Evolutionary conservation across 352 stramenopile genomes (phyloP).

Genomic region (Phytophthora sp.): DNA sequence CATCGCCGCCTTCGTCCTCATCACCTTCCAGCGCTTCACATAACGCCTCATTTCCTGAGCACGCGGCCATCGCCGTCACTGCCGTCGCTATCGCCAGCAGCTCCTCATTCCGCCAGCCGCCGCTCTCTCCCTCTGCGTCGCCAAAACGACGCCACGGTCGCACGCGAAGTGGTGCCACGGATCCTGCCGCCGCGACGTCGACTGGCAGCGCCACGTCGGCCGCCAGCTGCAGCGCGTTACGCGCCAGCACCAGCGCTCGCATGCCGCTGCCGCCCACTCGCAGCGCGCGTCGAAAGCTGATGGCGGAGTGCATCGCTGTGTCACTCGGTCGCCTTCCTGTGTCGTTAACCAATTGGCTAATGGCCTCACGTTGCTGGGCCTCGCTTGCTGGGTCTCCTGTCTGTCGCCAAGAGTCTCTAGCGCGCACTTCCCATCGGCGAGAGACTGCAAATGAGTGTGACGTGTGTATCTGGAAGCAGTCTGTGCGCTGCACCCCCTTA

Average conservation of each 20-base stretch:
- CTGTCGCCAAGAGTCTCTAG: conserved; percentile 7
- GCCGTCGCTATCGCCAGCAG: neutral
- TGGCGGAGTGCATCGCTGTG: neutral
- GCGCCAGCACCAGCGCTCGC: conserved; percentile 1
- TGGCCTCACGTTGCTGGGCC: conserved; percentile 4
- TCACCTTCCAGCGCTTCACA: conserved; percentile 22
- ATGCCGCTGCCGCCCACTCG: conserved; percentile 8
- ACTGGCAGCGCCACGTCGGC: neutral
- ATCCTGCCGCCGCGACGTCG: neutral
- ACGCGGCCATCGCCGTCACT: neutral
- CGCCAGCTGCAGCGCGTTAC: conserved; percentile 11
- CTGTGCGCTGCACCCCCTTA: neutral
- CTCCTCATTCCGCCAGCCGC: neutral
- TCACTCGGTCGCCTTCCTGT: neutral
- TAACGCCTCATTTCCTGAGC: conserved; percentile 5
- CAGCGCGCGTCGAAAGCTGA: conserved; percentile 7
- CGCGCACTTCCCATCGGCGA: conserved; percentile 11
- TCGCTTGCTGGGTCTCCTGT: neutral
- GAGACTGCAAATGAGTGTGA: conserved; percentile 14
- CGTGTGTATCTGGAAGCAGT: conserved; percentile 26
- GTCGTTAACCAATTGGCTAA: neutral
- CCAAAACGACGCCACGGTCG: conserved; percentile 2
- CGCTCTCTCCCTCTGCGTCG: neutral
- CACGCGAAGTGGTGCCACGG: neutral
- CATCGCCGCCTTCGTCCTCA: neutral